Base-by-base conservation (phyloP, 2,329 filamentous ascomycete species). In the Chrysosporium keratinophilum region DNA sequence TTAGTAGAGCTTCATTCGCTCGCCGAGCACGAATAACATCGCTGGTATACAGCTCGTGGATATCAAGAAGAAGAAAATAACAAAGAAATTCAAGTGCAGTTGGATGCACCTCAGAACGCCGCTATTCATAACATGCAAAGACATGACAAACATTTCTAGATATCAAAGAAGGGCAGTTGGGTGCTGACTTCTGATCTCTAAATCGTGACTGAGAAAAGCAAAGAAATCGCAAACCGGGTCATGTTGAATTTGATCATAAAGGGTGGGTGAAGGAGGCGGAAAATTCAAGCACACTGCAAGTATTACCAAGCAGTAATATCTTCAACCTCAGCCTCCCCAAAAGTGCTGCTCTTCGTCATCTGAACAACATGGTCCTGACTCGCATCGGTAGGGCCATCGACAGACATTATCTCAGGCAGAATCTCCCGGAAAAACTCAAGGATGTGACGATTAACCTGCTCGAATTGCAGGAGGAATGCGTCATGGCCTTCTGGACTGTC, bases 401-500 rank as follows among this genome's bases (percentile, higher is more conserved):
- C 79, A 35, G 70, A 74, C 90, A 97, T 96, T 59, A 98, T 91
- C 60, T 95, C 87, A 0, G 89, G 88, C 31, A 98, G 69, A 2
- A 85, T 82, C 62, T 91, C 83, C 55, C 83, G 79, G 69, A 98
- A 75, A 66, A 98, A 98, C 1, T 80, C 80, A 15, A 96, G 72
- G 48, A 96, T 82, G 66, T 95, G 88, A 33, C 76, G 78, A 70
- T 98, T 98, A 56, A 97, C 93, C 71, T 97, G 91, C 73, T 96
- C 88, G 65, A 98, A 98, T 69, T 98, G 91, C 52, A 98, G 73
- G 63, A 98, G 71, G 69, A 98, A 98, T 0, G 93, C 93, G 69
- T 98, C 93, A 64, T 98, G 93, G 1, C 93, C 93, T 67, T 98
- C 93, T 0, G 88, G 86, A 57, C 87, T 94, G 64, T 97, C 88